phyloP scores from a whole-genome alignment of 495 filamentous ascomycete species.

The Penicillium waksmanii region DNA sequence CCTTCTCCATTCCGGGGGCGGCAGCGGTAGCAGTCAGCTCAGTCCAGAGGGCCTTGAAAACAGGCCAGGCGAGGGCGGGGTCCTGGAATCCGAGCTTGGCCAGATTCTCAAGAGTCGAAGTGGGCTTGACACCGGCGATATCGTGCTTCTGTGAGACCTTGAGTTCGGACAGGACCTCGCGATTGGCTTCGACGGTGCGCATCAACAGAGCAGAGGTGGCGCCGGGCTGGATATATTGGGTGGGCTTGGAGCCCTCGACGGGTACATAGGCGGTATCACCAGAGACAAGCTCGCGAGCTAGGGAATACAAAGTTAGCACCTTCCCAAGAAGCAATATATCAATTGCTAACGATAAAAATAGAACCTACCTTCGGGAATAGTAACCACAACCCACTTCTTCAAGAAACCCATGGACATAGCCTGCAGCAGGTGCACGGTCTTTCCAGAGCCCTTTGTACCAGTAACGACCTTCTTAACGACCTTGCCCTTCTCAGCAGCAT shows the following conservation, averaged over 20 bases:
- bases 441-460: slow-evolving; percentile 76
- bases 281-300: slow-evolving; percentile 80
- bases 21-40: slow-evolving; percentile 70
- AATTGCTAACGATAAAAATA: not conserved
- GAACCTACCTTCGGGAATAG: slow-evolving; percentile 82
- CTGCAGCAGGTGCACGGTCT: slow-evolving; percentile 84
- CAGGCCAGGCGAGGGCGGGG: slow-evolving; percentile 72
- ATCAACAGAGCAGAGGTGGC: slow-evolving; percentile 74
- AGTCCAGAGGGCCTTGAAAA: slow-evolving; percentile 79
- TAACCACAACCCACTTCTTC: slow-evolving; percentile 86
- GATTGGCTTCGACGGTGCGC: slow-evolving; percentile 73
- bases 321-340: not conserved
- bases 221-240: slow-evolving; percentile 74
- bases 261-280: slow-evolving; percentile 78
- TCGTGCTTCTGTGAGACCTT: slow-evolving; percentile 61
- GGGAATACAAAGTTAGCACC: slow-evolving; percentile 15
- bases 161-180: slow-evolving; percentile 60
- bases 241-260: slow-evolving; percentile 58
- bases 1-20: slow-evolving; percentile 39
- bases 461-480: slow-evolving; percentile 69
- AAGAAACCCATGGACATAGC: slow-evolving; percentile 80
- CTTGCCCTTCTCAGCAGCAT: slow-evolving; percentile 52
- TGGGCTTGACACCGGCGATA: slow-evolving; percentile 57
- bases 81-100: slow-evolving; percentile 72
- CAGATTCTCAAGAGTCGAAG: slow-evolving; percentile 68